These are phyloP conservation scores for Komagataella mondaviorum DNA, from an alignment of 805 yeast genomes.

Conservation along the genomic window DNA sequence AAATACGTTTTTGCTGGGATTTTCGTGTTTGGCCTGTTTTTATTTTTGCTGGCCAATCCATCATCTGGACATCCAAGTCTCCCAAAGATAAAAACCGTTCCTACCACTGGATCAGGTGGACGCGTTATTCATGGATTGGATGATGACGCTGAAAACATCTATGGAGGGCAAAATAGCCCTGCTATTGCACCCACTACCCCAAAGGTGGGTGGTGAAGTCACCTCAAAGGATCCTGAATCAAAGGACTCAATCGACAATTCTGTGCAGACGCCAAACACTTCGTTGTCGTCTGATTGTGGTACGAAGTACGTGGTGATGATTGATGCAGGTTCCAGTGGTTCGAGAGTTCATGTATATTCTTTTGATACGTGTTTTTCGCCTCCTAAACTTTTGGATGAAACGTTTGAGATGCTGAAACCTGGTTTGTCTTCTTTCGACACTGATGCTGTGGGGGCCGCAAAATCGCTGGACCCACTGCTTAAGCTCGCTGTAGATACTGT, in stretches of 20 bases:
- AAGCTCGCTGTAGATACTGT: conserved; percentile 62
- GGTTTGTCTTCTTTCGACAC: conserved; percentile 81
- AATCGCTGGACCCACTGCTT: conserved; percentile 75
- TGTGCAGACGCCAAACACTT: background rate
- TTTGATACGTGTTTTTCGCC: conserved; percentile 81
- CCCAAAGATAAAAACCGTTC: background rate
- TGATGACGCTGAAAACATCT: background rate
- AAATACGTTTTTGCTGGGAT: conserved; percentile 39
- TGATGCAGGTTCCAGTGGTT: conserved; percentile 97
- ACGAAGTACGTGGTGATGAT: conserved; percentile 80
- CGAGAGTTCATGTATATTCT: conserved; percentile 87
- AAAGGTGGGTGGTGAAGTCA: conserved; percentile 4
- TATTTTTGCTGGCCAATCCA: conserved; percentile 27
- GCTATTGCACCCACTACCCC: background rate
- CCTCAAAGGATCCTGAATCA: background rate
- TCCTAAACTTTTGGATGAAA: conserved; percentile 69
- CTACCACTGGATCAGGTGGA: background rate
- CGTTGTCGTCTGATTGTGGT: conserved; percentile 20
- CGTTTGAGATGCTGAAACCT: conserved; percentile 80
- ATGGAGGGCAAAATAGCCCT: background rate
- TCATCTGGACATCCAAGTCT: conserved; percentile 5
- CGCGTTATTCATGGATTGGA: background rate
- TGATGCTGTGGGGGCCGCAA: conserved; percentile 77
- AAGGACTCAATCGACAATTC: background rate
- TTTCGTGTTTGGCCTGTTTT: conserved; percentile 33